Percentiles rank a stretch among this genome's conserved stretches.
Evolutionary conservation across 192 early-diverging fungal genomes (phyloP).

Genomic region (Jimgerdemannia lactiflua): DNA sequence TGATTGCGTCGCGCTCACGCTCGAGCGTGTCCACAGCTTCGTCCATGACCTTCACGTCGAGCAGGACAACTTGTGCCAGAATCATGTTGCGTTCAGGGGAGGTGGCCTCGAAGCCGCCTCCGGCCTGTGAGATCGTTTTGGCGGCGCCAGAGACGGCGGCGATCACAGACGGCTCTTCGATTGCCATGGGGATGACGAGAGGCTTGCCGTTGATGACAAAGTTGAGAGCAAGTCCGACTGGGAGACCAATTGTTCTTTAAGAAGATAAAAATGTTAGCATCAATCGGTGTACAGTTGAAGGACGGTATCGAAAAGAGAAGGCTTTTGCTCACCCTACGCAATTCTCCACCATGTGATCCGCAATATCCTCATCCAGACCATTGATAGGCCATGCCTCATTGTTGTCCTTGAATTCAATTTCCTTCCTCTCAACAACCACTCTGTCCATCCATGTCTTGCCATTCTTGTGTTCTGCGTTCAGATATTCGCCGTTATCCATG

Average conservation of each 20-base stretch:
- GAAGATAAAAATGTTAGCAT: constrained; percentile 3
- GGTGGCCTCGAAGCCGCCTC: constrained; percentile 53
- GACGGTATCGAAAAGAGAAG: background rate
- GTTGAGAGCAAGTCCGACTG: constrained; percentile 71
- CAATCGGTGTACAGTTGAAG: background rate
- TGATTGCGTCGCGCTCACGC: constrained; percentile 33
- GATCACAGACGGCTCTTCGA: constrained; percentile 76
- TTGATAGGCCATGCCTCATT: constrained; percentile 47
- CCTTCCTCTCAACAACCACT: constrained; percentile 24
- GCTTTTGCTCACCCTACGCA: constrained; percentile 52
- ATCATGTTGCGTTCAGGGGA: constrained; percentile 66
- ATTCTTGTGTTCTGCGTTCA: constrained; percentile 20
- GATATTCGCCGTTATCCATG: constrained; percentile 19
- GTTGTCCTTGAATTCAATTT: constrained; percentile 2
- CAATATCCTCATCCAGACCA: constrained; percentile 62
- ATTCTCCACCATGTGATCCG: constrained; percentile 81
- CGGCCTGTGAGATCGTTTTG: constrained; percentile 55
- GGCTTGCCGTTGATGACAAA: constrained; percentile 63
- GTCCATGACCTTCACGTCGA: constrained; percentile 49
- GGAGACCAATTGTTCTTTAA: constrained; percentile 60
- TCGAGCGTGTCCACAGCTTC: constrained; percentile 37
- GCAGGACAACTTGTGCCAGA: constrained; percentile 61
- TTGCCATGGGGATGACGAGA: constrained; percentile 68
- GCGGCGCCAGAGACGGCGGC: constrained; percentile 79
- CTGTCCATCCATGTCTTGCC: constrained; percentile 24